Conservation (phyloP, 2,329 filamentous ascomycete genomes). For the Aspergillus cejpii region DNA sequence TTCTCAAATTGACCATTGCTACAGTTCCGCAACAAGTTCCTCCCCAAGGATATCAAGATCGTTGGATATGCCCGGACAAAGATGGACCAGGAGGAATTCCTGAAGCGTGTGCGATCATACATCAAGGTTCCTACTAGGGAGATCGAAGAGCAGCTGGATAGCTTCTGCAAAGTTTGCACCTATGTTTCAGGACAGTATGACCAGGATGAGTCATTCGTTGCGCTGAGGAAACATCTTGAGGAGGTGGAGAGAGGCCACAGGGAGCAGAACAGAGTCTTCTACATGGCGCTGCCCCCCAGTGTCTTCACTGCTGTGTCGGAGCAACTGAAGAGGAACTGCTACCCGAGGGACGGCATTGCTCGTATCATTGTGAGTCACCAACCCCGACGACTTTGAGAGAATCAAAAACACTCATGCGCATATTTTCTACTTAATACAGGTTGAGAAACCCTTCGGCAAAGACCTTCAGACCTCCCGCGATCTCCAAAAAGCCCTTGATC, state of each 20-base stretch:
- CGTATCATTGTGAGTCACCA: constrained; percentile 72
- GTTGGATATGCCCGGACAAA: constrained; percentile 98
- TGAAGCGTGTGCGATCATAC: constrained; percentile 90
- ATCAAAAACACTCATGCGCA: constrained; percentile 17
- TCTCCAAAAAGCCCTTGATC: constrained; percentile 87
- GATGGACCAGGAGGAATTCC: constrained; percentile 96
- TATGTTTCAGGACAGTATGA: constrained; percentile 98
- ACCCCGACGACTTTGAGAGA: background rate
- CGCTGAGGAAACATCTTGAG: constrained; percentile 76
- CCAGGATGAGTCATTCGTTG: constrained; percentile 86
- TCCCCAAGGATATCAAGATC: constrained; percentile 90
- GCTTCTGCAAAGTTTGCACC: constrained; percentile 80
- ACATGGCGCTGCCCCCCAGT: constrained; percentile 96
- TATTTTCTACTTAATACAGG: constrained; percentile 46
- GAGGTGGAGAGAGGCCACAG: constrained; percentile 74
- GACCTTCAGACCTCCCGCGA: constrained; percentile 90
- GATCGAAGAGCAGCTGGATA: constrained; percentile 86
- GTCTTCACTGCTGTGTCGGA: constrained; percentile 98
- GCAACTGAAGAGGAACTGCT: constrained; percentile 95
- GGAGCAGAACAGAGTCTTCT: constrained; percentile 90
- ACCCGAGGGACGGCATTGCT: constrained; percentile 81
- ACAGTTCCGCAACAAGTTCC: constrained; percentile 97
- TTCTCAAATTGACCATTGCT: constrained; percentile 12
- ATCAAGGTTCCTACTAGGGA: constrained; percentile 99
- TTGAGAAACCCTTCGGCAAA: constrained; percentile 99